These are phyloP conservation scores for Pichia nakasei DNA, from an alignment of 805 yeast genomes.

Conservation along the genomic window DNA sequence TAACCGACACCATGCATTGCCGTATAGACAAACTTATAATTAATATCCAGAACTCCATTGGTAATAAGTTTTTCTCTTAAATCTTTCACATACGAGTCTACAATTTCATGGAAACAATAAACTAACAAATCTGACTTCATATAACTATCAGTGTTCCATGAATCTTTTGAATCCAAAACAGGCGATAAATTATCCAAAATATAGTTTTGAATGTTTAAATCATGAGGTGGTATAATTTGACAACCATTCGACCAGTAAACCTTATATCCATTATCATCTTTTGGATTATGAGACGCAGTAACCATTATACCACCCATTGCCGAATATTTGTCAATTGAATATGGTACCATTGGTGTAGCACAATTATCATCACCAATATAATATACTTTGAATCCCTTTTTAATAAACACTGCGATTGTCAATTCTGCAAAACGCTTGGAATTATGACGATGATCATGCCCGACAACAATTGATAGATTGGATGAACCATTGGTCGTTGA, in stretches of 20 bases:
- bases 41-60: conserved; percentile 16
- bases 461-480: conserved; percentile 51
- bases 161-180: conserved; percentile 33
- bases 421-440: conserved; percentile 74
- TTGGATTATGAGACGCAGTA: conserved; percentile 84
- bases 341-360: conserved; percentile 93
- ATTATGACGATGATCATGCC: conserved; percentile 85
- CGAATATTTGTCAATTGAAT: conserved; percentile 51
- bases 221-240: conserved; percentile 92
- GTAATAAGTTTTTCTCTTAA: conserved; percentile 28
- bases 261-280: conserved; percentile 85
- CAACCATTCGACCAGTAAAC: conserved; percentile 93
- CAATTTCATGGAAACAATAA: conserved; percentile 34
- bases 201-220: conserved; percentile 53
- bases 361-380: conserved; percentile 35
- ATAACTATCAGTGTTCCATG: conserved; percentile 26
- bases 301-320: conserved; percentile 88
- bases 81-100: conserved; percentile 32
- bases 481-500: conserved; percentile 22
- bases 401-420: conserved; percentile 65
- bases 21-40: conserved; percentile 63
- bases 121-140: conserved; percentile 21
- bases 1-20: conserved; percentile 95
- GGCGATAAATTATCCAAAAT: conserved; percentile 59
- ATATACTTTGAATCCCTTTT: conserved; percentile 61